Evolutionary conservation across 2,329 filamentous ascomycete genomes (phyloP).

Genomic region (Penicillium sp.): DNA sequence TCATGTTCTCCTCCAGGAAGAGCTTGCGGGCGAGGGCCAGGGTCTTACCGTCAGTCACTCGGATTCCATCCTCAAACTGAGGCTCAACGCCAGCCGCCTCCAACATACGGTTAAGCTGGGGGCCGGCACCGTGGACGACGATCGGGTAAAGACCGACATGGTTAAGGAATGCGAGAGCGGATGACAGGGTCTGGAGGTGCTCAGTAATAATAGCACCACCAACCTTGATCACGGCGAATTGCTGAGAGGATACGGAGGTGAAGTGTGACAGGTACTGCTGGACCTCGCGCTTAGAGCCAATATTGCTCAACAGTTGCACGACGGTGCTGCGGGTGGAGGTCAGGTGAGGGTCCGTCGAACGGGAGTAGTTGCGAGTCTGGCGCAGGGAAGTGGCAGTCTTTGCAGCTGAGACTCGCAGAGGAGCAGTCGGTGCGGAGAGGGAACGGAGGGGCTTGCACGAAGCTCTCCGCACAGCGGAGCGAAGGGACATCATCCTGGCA

Average conservation of each 20-base stretch:
- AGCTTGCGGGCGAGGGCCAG: conserved; percentile 85
- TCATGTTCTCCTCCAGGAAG: conserved; percentile 93
- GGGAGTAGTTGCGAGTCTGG: conserved; percentile 45
- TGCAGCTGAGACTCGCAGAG: conserved; percentile 28
- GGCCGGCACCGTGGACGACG: conserved; percentile 91
- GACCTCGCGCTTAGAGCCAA: conserved; percentile 92
- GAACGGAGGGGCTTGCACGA: conserved; percentile 42
- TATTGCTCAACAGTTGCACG: conserved; percentile 88
- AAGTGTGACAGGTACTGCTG: conserved; percentile 98
- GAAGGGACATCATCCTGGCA: conserved; percentile 45
- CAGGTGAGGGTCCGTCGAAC: conserved; percentile 51
- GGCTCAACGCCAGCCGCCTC: conserved; percentile 90
- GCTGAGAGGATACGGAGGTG: conserved; percentile 91
- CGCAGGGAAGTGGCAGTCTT: conserved; percentile 29
- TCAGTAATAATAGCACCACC: conserved; percentile 94
- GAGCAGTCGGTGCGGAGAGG: conserved; percentile 39
- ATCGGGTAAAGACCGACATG: conserved; percentile 93
- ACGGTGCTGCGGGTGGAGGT: conserved; percentile 72
- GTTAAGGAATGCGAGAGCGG: conserved; percentile 85
- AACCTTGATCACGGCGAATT: conserved; percentile 98
- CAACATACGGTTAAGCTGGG: conserved; percentile 88
- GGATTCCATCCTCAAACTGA: conserved; percentile 92
- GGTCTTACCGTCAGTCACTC: conserved; percentile 94
- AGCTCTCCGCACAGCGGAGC: conserved; percentile 47
- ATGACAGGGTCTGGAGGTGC: conserved; percentile 86